Percentiles rank a stretch among this genome's conserved stretches.
Evolutionary conservation across 768 basidiomycete genomes (phyloP).

Genomic region (Phallus indusiatus): DNA sequence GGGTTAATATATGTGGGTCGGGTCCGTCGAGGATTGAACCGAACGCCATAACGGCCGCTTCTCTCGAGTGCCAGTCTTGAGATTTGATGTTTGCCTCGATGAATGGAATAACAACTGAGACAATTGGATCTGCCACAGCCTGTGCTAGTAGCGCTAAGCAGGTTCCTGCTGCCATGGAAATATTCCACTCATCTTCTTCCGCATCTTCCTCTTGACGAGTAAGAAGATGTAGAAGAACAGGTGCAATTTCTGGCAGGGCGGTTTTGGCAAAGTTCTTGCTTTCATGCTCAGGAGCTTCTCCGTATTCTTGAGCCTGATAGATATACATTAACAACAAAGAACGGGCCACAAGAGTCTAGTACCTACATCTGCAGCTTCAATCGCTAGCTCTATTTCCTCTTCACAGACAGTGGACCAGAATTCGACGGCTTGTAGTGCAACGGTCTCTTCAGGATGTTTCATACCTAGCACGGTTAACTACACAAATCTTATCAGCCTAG

Average conservation of each 20-base stretch:
- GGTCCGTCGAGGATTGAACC: slow-evolving; percentile 97
- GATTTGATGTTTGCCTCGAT: slow-evolving; percentile 93
- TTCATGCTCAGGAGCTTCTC: slow-evolving; percentile 76
- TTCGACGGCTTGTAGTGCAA: slow-evolving; percentile 93
- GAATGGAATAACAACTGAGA: slow-evolving; percentile 91
- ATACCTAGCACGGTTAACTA: slow-evolving; percentile 96
- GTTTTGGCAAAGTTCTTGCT: slow-evolving; percentile 90
- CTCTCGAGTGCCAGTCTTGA: slow-evolving; percentile 89
- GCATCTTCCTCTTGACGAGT: slow-evolving; percentile 94
- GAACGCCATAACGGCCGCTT: slow-evolving; percentile 97
- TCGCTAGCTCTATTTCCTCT: slow-evolving; percentile 86
- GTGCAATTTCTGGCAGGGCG: slow-evolving; percentile 89
- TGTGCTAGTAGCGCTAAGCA: slow-evolving; percentile 84
- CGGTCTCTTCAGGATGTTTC: slow-evolving; percentile 85
- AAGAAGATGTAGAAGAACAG: slow-evolving; percentile 80
- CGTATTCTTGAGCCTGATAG: slow-evolving; percentile 75
- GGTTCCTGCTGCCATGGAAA: slow-evolving; percentile 93
- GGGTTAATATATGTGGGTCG: slow-evolving; percentile 75
- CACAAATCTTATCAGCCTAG: slow-evolving; percentile 11
- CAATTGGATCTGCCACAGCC: slow-evolving; percentile 84
- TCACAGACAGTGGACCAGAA: slow-evolving; percentile 99
- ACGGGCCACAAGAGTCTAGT: not conserved
- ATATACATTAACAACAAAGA: not conserved
- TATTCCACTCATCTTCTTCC: slow-evolving; percentile 98
- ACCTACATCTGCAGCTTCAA: slow-evolving; percentile 83